These are phyloP conservation scores for Lentinula boryana DNA, from an alignment of 768 basidiomycete species.

Conservation along the genomic window DNA sequence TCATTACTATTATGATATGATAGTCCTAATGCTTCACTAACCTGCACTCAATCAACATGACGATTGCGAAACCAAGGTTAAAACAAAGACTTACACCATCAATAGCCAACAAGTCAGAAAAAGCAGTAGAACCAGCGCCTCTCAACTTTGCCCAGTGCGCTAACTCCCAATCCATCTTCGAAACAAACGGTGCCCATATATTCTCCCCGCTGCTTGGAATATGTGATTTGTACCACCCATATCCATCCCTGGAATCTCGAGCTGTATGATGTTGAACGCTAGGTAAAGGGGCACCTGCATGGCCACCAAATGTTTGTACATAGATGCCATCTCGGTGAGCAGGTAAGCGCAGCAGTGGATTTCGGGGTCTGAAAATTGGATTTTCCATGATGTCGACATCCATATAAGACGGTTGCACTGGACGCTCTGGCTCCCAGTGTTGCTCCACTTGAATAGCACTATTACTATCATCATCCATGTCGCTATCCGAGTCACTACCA, in stretches of 20 bases:
- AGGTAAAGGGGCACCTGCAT: neutral
- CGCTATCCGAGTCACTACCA: neutral
- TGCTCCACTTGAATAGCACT: neutral
- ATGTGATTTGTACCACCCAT: neutral
- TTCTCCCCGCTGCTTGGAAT: neutral
- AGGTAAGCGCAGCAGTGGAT: neutral
- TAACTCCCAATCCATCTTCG: slow-evolving; percentile 9
- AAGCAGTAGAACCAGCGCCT: slow-evolving; percentile 12
- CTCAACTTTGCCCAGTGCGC: slow-evolving; percentile 23
- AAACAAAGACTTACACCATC: slow-evolving; percentile 14
- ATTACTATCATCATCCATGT: neutral
- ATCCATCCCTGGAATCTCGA: neutral
- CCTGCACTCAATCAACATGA: slow-evolving; percentile 7
- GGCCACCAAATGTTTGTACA: neutral
- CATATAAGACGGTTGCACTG: neutral
- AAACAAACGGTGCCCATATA: slow-evolving; percentile 16
- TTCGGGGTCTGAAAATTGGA: neutral
- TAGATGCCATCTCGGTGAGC: neutral
- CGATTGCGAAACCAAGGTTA: neutral
- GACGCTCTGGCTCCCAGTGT: neutral
- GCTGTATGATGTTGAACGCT: neutral
- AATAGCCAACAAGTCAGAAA: slow-evolving; percentile 21
- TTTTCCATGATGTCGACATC: neutral
- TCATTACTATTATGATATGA: slow-evolving; percentile 24
- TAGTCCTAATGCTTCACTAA: slow-evolving; percentile 19